phyloP scores from a whole-genome alignment of 2,329 filamentous ascomycete genomes.

The Ceratocystis colombiana region DNA sequence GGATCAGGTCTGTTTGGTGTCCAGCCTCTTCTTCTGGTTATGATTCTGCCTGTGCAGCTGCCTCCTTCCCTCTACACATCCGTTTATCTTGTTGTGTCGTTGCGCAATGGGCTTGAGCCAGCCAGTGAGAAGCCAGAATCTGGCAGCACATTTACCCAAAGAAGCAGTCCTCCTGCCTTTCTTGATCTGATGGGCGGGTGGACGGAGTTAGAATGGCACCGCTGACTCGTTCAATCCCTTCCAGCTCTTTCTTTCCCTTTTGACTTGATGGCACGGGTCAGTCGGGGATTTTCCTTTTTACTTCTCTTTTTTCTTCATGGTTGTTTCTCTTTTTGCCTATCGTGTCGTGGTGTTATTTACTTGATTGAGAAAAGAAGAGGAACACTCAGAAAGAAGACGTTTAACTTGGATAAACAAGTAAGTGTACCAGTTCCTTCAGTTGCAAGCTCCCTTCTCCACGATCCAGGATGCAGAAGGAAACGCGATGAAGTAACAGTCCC shows the following conservation, averaged over 20 bases:
- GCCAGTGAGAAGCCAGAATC: not conserved
- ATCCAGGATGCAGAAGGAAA: too few species aligned
- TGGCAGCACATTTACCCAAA: not conserved
- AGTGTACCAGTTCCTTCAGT: not conserved
- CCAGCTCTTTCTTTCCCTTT: not conserved
- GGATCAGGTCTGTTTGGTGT: too few species aligned
- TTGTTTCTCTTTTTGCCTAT: not conserved
- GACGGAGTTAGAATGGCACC: not conserved
- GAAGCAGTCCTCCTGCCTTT: slow-evolving; percentile 7
- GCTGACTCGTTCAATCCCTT: slow-evolving; percentile 1
- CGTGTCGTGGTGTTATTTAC: not conserved
- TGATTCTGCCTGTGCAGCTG: not conserved
- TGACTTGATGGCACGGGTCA: not conserved
- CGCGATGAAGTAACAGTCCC: too few species aligned
- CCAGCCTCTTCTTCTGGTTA: not conserved
- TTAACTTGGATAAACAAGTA: not conserved
- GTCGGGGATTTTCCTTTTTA: not conserved
- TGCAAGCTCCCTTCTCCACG: too few species aligned
- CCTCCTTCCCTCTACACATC: not conserved
- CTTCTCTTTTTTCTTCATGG: not conserved
- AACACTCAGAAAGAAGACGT: not conserved
- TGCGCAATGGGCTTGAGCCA: slow-evolving; percentile 3
- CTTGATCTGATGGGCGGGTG: not conserved
- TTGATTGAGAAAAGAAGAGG: slow-evolving; percentile 8
- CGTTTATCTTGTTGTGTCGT: not conserved